Evolutionary conservation across 768 basidiomycete species (phyloP), one percentile per base, ranked within the genome.

Genomic region (Filobasidium wieringae): DNA sequence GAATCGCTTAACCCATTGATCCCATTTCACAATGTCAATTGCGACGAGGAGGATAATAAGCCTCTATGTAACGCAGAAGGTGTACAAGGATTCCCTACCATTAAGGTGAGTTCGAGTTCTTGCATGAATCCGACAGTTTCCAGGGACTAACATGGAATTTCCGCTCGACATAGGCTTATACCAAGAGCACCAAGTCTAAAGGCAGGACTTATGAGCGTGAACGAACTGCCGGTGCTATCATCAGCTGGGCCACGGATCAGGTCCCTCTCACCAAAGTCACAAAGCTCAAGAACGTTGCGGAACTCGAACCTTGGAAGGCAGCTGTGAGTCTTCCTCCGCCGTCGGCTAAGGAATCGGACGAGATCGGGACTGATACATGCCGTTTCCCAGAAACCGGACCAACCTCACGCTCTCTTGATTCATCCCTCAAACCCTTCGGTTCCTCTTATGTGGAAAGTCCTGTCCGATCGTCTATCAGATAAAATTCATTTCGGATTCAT

Each of bases 1-100:
- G 72, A 80, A 11, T 84, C 81, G 0, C 79, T 95, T 7, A 78
- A 82, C 58, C 90, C 92, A 2, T 77, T 95, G 27, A 78, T 96
- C 24, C 89, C 89, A 0, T 80, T 86, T 55, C 95, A 91, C 72
- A 88, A 90, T 12, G 81, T 96, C n/a, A 88, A 96, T 70, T 96
- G 91, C 63, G 90, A 95, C 66, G 84, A 80, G 14, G 80, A 82
- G 31, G 77, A 77, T 68, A 93, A 96, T 74, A 90, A 85, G 72
- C 79, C 77, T 9, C 74, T 96, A 7, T 96, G 92, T 68, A 81
- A 82, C 0, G 83, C 88, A 52, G 86, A 91, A 57, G 77, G 82
- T 14, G 81, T 95, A 22, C 78, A 91, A 74, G 91, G 91, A 2
- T 96, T 91, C 80, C 91, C 91, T 2, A 95, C 91, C 2, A 78